phyloP scores from a whole-genome alignment of 306 rosid species.

The Aeschynomene evenia region DNA sequence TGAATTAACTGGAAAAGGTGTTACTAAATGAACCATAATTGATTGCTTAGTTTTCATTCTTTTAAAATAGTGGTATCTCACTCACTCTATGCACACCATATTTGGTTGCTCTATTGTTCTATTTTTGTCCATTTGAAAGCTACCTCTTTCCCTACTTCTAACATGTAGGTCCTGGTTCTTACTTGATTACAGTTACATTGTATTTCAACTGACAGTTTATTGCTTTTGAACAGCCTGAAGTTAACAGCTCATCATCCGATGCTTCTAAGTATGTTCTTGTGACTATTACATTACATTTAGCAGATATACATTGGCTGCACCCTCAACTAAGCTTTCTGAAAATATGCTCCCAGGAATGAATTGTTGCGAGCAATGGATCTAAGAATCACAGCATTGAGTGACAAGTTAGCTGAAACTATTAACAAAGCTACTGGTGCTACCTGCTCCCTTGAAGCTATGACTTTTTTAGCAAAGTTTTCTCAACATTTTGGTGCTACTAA shows the following conservation, averaged over 20 bases:
- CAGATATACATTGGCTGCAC: conserved; percentile 30
- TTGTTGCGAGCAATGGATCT: conserved; percentile 88
- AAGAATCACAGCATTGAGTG: conserved; percentile 71
- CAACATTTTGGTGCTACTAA: conserved; percentile 66
- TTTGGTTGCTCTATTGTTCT: no score
- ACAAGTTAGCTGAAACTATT: conserved; percentile 53
- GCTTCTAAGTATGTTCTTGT: conserved; percentile 78
- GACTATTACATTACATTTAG: conserved; percentile 36
- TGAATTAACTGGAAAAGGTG: no score
- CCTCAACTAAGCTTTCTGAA: conserved; percentile 37
- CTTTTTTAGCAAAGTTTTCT: conserved; percentile 42
- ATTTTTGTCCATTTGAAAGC: no score
- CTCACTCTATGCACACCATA: no score
- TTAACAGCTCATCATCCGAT: conserved; percentile 53
- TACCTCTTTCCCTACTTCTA: no score
- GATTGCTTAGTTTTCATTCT: no score
- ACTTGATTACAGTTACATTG: conserved; percentile 2
- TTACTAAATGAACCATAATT: no score
- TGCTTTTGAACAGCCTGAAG: conserved; percentile 59
- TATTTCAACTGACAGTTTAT: conserved; percentile 38
- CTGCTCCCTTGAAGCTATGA: conserved; percentile 52
- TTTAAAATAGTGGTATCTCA: no score
- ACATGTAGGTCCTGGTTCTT: no score
- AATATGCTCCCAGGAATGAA: conserved; percentile 68
- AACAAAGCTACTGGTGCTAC: conserved; percentile 45